These are phyloP conservation scores for Coemansia sp. DNA, from an alignment of 192 early-diverging fungal genomes.

Conservation along the genomic window DNA sequence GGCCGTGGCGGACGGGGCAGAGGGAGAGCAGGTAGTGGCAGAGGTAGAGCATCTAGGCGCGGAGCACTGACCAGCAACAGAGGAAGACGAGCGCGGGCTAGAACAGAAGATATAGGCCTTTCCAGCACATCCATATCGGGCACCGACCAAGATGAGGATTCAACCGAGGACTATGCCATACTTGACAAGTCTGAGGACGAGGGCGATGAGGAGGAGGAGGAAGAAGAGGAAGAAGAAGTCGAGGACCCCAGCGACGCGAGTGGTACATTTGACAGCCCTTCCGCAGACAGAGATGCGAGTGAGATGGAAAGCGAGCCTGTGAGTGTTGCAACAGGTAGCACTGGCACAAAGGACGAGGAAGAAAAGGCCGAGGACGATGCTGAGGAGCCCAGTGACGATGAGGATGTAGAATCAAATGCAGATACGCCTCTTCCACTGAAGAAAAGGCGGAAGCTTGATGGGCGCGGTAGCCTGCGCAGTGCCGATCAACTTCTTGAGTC, in stretches of 20 bases:
- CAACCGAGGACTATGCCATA: too few species aligned
- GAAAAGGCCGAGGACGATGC: background rate
- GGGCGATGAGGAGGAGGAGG: background rate
- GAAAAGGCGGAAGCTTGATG: background rate
- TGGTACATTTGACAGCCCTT: too few species aligned
- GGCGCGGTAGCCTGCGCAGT: background rate
- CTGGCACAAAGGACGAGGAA: background rate
- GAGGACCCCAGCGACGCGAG: background rate
- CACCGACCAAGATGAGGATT: too few species aligned
- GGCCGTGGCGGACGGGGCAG: conserved; percentile 16
- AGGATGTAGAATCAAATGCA: background rate
- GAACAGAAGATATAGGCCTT: too few species aligned
- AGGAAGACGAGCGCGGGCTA: too few species aligned
- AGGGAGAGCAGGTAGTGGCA: background rate
- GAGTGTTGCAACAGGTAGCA: conserved; percentile 1
- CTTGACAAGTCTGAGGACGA: background rate
- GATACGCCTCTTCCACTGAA: background rate
- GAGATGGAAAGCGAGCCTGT: conserved; percentile 7
- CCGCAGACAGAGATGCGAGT: background rate
- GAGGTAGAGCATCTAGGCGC: too few species aligned
- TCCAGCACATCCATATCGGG: too few species aligned
- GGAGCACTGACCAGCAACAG: too few species aligned
- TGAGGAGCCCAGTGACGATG: conserved; percentile 1
- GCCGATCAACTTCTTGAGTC: conserved; percentile 1
- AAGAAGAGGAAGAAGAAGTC: conserved; percentile 7